Evolutionary conservation across 2,329 filamentous ascomycete genomes (phyloP).

Genomic region (Sporothrix pseudoabietina): DNA sequence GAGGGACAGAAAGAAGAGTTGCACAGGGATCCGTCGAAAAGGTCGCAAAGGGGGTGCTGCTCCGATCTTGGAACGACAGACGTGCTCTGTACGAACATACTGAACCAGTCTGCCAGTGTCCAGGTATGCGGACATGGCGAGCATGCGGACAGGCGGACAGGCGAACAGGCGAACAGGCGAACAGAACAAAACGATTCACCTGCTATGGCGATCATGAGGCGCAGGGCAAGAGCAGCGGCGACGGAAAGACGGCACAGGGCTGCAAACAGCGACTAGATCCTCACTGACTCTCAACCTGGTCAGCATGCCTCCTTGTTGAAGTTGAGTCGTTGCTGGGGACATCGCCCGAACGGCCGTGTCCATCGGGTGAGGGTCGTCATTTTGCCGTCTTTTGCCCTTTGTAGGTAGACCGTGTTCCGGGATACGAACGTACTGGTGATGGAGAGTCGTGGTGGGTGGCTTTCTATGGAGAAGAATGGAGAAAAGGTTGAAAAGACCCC

Average conservation of each 20-base stretch:
- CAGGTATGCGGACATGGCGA: background rate
- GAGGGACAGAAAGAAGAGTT: constrained; percentile 11
- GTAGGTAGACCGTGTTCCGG: background rate
- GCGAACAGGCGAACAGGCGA: background rate
- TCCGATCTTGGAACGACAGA: constrained; percentile 25
- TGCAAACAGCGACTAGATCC: background rate
- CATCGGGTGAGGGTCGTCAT: background rate
- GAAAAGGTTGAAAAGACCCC: background rate
- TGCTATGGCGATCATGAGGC: constrained; percentile 32
- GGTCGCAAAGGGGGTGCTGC: background rate
- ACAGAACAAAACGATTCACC: constrained; percentile 23
- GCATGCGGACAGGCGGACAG: background rate
- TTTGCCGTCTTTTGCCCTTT: background rate
- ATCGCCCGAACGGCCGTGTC: constrained; percentile 13
- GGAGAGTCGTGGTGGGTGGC: background rate
- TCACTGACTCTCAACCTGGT: constrained; percentile 2
- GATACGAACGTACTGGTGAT: constrained; percentile 1
- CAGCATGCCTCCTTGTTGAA: background rate
- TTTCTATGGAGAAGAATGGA: background rate
- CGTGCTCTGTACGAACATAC: background rate
- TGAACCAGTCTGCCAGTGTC: background rate
- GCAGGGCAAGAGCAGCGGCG: background rate
- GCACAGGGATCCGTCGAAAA: constrained; percentile 17
- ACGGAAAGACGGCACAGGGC: background rate
- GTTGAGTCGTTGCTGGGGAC: constrained; percentile 10